Evolutionary conservation across 495 filamentous ascomycete genomes (phyloP).

Genomic region (Trichocladium antarcticum): DNA sequence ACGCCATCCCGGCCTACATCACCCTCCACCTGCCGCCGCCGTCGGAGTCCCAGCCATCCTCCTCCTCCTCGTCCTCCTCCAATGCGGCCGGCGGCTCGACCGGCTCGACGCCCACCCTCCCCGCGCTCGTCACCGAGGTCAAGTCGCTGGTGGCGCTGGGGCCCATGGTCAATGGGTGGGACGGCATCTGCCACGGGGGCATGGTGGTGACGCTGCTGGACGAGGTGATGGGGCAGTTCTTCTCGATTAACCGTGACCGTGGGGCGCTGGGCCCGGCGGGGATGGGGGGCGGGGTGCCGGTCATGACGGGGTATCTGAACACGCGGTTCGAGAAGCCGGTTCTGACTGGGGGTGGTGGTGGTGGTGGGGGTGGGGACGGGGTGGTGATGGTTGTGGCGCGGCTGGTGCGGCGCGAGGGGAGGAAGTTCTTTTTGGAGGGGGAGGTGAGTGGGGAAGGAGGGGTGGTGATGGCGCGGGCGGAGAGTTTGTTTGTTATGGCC

Average conservation of each 20-base stretch:
- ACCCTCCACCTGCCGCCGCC: constrained; percentile 31
- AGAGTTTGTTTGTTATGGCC: constrained; percentile 36
- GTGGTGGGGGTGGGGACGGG: neutral
- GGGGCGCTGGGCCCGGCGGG: constrained; percentile 14
- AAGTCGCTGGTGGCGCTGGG: constrained; percentile 42
- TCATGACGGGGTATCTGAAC: constrained; percentile 50
- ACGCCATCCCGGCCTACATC: constrained; percentile 42
- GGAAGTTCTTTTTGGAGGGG: constrained; percentile 39
- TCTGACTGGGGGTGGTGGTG: constrained; percentile 37
- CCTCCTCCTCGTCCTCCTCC: constrained; percentile 45
- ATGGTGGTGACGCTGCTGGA: constrained; percentile 50
- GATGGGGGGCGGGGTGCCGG: constrained; percentile 1
- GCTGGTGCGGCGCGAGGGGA: constrained; percentile 29
- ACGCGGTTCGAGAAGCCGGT: constrained; percentile 46
- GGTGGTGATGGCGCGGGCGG: constrained; percentile 33
- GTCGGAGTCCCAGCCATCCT: constrained; percentile 37
- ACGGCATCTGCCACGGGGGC: constrained; percentile 50
- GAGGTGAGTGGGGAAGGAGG: constrained; percentile 33
- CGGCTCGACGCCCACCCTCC: neutral
- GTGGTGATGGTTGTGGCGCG: constrained; percentile 40
- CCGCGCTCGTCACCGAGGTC: constrained; percentile 31
- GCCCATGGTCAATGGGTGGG: constrained; percentile 46
- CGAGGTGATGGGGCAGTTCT: constrained; percentile 40
- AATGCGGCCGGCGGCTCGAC: constrained; percentile 38
- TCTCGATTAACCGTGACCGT: constrained; percentile 35